Evolutionary conservation across 2,329 filamentous ascomycete species (phyloP).

Genomic region (Neoascochyta sp.): DNA sequence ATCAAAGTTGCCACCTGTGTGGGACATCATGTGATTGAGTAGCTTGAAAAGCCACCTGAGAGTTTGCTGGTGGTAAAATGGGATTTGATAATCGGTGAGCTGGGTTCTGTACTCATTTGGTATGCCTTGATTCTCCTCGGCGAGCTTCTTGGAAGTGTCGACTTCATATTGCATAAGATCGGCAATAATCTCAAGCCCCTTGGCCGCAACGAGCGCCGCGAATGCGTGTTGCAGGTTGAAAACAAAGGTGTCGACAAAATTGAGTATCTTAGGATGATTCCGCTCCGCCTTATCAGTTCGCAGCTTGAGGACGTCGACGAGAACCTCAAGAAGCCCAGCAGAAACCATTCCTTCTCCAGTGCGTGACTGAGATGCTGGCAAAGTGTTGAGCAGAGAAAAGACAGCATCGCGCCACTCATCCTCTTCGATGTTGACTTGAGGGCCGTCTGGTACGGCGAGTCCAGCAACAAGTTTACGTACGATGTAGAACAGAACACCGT

Average conservation of each 20-base stretch:
- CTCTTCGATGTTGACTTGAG: constrained; percentile 61
- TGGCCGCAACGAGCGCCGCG: constrained; percentile 72
- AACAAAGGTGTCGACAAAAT: constrained; percentile 83
- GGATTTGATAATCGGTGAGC: constrained; percentile 87
- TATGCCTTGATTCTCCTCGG: constrained; percentile 68
- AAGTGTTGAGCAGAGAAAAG: constrained; percentile 79
- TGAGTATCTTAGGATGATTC: constrained; percentile 77
- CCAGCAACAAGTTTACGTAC: constrained; percentile 85
- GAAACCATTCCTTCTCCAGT: constrained; percentile 81
- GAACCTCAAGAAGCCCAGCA: constrained; percentile 82
- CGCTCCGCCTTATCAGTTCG: constrained; percentile 78
- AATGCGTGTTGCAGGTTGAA: constrained; percentile 83
- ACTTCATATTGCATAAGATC: constrained; percentile 80
- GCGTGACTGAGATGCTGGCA: constrained; percentile 67
- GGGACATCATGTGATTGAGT: constrained; percentile 87
- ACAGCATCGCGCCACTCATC: constrained; percentile 89
- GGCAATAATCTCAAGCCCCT: constrained; percentile 87
- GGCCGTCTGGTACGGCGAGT: constrained; percentile 53
- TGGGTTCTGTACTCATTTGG: constrained; percentile 69
- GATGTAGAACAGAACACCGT: constrained; percentile 89
- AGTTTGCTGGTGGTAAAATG: constrained; percentile 89
- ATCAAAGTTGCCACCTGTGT: constrained; percentile 80
- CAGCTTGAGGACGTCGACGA: constrained; percentile 82
- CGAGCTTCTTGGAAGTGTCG: constrained; percentile 62
- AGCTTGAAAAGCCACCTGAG: constrained; percentile 94